Conservation (phyloP, 345 rosid genomes). For the Populus deltoides region DNA sequence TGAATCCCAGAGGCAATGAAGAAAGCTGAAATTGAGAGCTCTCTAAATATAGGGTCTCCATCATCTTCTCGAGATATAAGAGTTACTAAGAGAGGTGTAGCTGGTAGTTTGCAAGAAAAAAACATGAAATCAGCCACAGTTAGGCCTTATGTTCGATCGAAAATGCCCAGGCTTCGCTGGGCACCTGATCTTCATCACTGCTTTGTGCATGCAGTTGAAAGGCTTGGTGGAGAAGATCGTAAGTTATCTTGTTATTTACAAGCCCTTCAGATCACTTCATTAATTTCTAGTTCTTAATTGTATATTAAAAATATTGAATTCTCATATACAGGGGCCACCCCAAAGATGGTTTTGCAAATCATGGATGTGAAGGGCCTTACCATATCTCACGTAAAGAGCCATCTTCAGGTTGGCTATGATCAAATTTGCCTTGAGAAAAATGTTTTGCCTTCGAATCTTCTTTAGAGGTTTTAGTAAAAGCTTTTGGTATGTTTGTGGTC, state of each 20-base stretch:
- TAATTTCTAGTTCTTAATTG: background rate
- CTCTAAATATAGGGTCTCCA: background rate
- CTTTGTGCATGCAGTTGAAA: conserved; percentile 62
- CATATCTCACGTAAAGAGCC: conserved; percentile 75
- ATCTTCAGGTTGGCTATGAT: conserved; percentile 71
- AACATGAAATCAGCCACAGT: conserved; percentile 28
- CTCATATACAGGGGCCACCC: conserved; percentile 51
- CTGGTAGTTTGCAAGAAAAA: background rate
- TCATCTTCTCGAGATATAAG: conserved; percentile 19
- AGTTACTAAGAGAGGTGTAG: background rate
- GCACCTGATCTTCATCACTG: conserved; percentile 56
- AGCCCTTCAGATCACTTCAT: too few species aligned
- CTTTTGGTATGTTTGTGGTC: conserved; percentile 8
- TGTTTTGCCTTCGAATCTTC: background rate
- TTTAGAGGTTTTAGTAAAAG: background rate
- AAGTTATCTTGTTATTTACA: conserved; percentile 10
- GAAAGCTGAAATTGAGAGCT: background rate
- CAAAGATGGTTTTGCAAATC: conserved; percentile 60
- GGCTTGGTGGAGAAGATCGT: conserved; percentile 70
- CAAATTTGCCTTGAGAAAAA: background rate
- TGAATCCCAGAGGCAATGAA: conserved; percentile 1
- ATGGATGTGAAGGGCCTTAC: conserved; percentile 67
- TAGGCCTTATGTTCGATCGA: conserved; percentile 54
- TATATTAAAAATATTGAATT: background rate
- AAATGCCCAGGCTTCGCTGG: conserved; percentile 64